Percentiles rank a stretch among this genome's conserved stretches.
Conservation (phyloP, 345 rosid genomes). For the Eucalyptus tenuipes region DNA sequence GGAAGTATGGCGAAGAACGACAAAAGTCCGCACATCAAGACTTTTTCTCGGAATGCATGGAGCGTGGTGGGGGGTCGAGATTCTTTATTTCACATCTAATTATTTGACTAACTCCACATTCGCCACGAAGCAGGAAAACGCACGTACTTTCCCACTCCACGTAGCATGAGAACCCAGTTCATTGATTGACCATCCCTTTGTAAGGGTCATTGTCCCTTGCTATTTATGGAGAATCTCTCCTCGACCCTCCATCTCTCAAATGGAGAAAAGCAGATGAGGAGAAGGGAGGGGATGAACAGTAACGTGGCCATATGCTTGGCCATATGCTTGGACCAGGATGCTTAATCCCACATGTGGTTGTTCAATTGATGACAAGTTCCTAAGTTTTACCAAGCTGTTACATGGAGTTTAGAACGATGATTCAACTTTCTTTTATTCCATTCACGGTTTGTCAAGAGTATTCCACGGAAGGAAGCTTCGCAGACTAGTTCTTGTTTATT, state of each 20-base stretch:
- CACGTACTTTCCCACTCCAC: background rate
- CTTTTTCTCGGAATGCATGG: background rate
- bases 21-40: background rate
- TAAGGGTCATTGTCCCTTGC: background rate
- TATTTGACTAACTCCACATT: background rate
- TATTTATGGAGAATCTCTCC: background rate
- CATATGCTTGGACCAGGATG: background rate
- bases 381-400: background rate
- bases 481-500: background rate
- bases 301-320: background rate
- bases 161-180: background rate
- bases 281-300: background rate
- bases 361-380: background rate
- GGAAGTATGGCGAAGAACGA: background rate
- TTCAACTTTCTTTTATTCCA: background rate
- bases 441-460: background rate
- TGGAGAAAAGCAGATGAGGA: background rate
- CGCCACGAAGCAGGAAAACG: background rate
- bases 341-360: background rate
- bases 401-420: background rate
- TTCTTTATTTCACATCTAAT: background rate
- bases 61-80: background rate
- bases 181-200: background rate
- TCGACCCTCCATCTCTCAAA: background rate
- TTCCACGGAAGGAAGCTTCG: background rate